These are phyloP conservation scores for Fusarium sterilihyphosum DNA, from an alignment of 2,329 filamentous ascomycete genomes.

Conservation along the genomic window DNA sequence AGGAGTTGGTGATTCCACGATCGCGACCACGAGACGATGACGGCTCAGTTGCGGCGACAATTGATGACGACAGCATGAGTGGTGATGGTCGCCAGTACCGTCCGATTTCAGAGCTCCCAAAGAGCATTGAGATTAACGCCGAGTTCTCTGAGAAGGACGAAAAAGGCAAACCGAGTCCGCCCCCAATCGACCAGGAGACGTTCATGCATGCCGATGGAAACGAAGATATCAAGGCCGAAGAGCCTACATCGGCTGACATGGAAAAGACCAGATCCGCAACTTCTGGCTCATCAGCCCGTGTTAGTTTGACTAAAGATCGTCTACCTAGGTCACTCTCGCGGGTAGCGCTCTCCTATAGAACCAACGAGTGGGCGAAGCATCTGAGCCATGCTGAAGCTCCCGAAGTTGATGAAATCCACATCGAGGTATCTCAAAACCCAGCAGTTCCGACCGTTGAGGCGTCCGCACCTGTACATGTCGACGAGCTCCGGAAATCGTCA, in stretches of 20 bases:
- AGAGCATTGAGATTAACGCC: constrained; percentile 53
- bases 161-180: constrained; percentile 17
- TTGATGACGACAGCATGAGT: constrained; percentile 62
- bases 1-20: constrained; percentile 56
- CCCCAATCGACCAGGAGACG: constrained; percentile 16
- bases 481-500: constrained; percentile 72
- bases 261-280: constrained; percentile 53
- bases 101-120: constrained; percentile 32
- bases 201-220: constrained; percentile 5
- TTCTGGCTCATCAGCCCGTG: constrained; percentile 55
- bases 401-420: constrained; percentile 68
- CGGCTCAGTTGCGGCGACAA: constrained; percentile 66
- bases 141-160: constrained; percentile 47
- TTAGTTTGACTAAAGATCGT: constrained; percentile 66
- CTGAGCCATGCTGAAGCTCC: constrained; percentile 80
- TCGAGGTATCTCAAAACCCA: constrained; percentile 49
- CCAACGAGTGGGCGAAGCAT: constrained; percentile 97
- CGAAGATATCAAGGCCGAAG: constrained; percentile 6
- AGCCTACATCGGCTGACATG: constrained; percentile 34
- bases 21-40: constrained; percentile 52
- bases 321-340: constrained; percentile 79
- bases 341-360: constrained; percentile 84
- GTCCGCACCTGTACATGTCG: constrained; percentile 69
- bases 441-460: constrained; percentile 53
- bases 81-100: constrained; percentile 51